Evolutionary conservation across 768 basidiomycete species (phyloP).

Genomic region (Roridomyces roridus): DNA sequence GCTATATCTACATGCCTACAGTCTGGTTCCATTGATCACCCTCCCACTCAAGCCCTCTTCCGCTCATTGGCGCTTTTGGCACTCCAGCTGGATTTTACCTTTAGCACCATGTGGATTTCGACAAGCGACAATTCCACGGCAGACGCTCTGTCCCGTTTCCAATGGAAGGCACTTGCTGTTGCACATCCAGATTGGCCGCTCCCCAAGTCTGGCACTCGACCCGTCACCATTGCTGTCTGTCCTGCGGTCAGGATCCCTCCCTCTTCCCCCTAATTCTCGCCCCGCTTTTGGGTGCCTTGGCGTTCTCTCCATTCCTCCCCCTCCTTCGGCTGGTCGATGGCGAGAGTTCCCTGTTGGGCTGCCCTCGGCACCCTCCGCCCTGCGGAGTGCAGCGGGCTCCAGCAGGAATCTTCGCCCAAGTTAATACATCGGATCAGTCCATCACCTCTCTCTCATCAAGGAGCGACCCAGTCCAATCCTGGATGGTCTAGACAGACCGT

Average conservation of each 20-base stretch:
- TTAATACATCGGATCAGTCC: too few species aligned
- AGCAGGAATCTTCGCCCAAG: not conserved
- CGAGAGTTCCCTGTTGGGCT: not conserved
- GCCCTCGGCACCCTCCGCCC: slow-evolving; percentile 2
- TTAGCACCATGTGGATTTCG: slow-evolving; percentile 8
- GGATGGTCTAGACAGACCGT: too few species aligned
- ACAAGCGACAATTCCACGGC: slow-evolving; percentile 5
- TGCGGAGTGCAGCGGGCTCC: slow-evolving; percentile 2
- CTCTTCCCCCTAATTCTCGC: not conserved
- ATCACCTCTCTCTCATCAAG: too few species aligned
- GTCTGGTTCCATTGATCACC: slow-evolving; percentile 16
- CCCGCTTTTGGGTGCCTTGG: slow-evolving; percentile 4
- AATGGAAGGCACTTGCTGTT: slow-evolving; percentile 5
- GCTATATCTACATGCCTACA: slow-evolving; percentile 20
- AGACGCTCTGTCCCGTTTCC: slow-evolving; percentile 13
- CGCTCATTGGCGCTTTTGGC: slow-evolving; percentile 10
- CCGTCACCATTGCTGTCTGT: slow-evolving; percentile 2
- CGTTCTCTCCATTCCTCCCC: slow-evolving; percentile 5
- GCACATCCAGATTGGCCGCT: slow-evolving; percentile 10
- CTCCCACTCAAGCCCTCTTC: slow-evolving; percentile 18
- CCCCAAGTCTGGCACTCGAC: slow-evolving; percentile 13
- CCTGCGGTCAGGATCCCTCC: not conserved
- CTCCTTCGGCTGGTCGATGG: slow-evolving; percentile 5
- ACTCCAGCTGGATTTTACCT: slow-evolving; percentile 5
- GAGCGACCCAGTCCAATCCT: too few species aligned